Evolutionary conservation across 768 basidiomycete genomes (phyloP).

Genomic region (Hirschioporus abietinus): DNA sequence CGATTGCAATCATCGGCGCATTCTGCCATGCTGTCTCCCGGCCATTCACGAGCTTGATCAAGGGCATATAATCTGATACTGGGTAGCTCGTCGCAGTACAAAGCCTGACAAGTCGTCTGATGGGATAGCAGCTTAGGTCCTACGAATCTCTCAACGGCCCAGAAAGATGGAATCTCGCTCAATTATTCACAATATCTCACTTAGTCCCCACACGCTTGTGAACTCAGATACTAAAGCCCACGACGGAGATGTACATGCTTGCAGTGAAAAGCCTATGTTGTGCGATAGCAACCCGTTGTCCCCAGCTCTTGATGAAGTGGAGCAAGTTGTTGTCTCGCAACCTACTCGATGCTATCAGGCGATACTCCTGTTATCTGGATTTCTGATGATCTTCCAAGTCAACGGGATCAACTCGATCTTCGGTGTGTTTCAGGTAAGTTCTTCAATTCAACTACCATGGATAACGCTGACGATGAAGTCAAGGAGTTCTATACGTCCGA

Average conservation of each 20-base stretch:
- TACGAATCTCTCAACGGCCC: background rate
- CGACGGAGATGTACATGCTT: background rate
- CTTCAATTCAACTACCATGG: background rate
- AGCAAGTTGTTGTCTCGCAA: background rate
- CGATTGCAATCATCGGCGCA: background rate
- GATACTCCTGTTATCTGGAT: slow-evolving; percentile 33
- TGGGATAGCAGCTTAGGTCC: background rate
- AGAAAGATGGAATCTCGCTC: background rate
- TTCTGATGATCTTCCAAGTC: slow-evolving; percentile 40
- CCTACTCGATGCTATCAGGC: slow-evolving; percentile 31
- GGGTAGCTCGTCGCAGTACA: background rate
- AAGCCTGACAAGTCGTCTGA: background rate
- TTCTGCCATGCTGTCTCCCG: too few species aligned
- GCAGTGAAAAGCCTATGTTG: background rate
- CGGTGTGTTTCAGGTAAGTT: slow-evolving; percentile 37
- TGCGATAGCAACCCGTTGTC: background rate
- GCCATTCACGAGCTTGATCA: background rate
- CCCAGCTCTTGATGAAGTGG: background rate
- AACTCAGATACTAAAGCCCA: background rate
- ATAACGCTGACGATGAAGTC: background rate
- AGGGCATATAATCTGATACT: background rate
- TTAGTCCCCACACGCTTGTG: background rate
- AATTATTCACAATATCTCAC: background rate
- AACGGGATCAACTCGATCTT: slow-evolving; percentile 39
- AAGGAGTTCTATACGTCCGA: slow-evolving; percentile 41